Conservation (phyloP, 2,329 filamentous ascomycete genomes). For the Fusarium foetens region DNA sequence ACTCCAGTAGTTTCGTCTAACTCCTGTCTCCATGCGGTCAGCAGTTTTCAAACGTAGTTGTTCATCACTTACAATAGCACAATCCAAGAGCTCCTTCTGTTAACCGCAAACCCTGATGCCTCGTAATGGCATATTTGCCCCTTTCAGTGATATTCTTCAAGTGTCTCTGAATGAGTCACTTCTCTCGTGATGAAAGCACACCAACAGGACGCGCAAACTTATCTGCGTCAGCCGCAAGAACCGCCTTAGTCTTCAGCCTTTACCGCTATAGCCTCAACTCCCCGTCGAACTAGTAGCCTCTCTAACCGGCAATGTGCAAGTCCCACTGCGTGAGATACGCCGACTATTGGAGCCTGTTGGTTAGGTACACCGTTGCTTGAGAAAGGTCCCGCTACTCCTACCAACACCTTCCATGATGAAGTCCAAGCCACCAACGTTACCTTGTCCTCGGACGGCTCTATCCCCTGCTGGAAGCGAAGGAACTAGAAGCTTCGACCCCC, state of each 20-base stretch:
- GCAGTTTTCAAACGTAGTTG: constrained; percentile 10
- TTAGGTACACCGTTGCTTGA: neutral
- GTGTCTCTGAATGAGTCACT: neutral
- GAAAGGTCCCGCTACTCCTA: neutral
- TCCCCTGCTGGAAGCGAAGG: constrained; percentile 3
- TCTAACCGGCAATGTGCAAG: neutral
- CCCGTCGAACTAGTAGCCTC: neutral
- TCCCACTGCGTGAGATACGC: constrained; percentile 5
- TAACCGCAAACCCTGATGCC: neutral
- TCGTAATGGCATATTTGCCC: neutral
- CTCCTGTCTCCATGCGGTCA: neutral
- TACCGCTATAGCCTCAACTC: neutral
- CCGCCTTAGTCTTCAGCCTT: neutral
- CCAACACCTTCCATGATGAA: neutral
- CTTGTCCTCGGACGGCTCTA: neutral
- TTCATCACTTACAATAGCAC: neutral
- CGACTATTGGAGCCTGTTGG: neutral
- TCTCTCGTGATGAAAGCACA: neutral
- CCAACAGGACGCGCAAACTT: neutral
- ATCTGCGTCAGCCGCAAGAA: neutral
- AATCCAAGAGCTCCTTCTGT: neutral
- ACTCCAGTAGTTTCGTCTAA: neutral
- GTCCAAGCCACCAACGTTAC: neutral
- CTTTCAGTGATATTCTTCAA: neutral
- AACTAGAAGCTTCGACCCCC: neutral